phyloP scores from a whole-genome alignment of 2,329 filamentous ascomycete species.

The Diatrype stigma region DNA sequence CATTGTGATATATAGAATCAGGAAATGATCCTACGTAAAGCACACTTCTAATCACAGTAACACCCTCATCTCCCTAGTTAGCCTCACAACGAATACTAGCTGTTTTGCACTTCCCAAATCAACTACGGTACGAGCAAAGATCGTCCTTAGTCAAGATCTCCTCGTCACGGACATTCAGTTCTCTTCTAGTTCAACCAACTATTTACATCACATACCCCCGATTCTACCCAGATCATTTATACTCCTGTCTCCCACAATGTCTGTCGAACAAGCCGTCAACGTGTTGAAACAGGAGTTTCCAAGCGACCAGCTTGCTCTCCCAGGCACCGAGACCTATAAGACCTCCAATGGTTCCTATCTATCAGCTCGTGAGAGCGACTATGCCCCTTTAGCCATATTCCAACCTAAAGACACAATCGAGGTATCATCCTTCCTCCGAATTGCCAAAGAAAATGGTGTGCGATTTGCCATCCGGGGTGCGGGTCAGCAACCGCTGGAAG shows the following conservation, averaged over 20 bases:
- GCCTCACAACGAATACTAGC: too few relatives aligned
- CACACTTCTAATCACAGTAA: too few relatives aligned
- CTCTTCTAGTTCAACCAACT: too few relatives aligned
- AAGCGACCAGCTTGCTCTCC: slow-evolving; percentile 2
- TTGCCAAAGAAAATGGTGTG: not conserved
- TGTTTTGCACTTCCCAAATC: too few relatives aligned
- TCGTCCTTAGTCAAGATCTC: too few relatives aligned
- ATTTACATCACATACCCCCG: too few relatives aligned
- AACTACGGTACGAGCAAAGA: too few relatives aligned
- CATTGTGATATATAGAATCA: too few relatives aligned
- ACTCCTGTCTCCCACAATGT: not conserved
- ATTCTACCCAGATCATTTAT: too few relatives aligned
- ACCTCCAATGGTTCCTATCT: slow-evolving; percentile 11
- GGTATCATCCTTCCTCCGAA: slow-evolving; percentile 1
- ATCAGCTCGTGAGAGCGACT: slow-evolving; percentile 10
- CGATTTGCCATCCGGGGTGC: slow-evolving; percentile 10
- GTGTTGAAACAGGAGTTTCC: not conserved
- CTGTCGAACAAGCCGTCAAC: not conserved
- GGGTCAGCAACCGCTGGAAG: slow-evolving; percentile 7
- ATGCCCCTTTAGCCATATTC: slow-evolving; percentile 9
- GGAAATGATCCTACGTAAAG: too few relatives aligned
- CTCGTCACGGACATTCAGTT: too few relatives aligned
- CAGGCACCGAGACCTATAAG: slow-evolving; percentile 5
- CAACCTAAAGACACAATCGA: slow-evolving; percentile 9
- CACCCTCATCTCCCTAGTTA: too few relatives aligned